phyloP scores from a whole-genome alignment of 2,329 filamentous ascomycete species.

The Colletotrichum chlorophyti region DNA sequence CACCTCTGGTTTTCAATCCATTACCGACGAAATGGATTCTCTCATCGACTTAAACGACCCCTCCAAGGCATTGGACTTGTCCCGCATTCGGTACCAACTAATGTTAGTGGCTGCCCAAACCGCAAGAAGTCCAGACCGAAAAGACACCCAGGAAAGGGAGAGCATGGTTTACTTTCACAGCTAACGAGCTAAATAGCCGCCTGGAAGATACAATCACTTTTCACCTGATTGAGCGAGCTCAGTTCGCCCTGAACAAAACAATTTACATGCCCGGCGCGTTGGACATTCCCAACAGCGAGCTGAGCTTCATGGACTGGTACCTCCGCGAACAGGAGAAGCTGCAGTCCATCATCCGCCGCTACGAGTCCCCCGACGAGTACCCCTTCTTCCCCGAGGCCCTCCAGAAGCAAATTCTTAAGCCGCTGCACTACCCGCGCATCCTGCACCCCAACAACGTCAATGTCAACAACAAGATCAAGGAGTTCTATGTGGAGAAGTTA shows the following conservation, averaged over 20 bases:
- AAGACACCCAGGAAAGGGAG: too few relatives aligned
- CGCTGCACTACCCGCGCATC: conserved; percentile 86
- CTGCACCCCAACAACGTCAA: conserved; percentile 89
- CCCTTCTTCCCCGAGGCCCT: conserved; percentile 91
- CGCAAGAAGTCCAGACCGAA: too few relatives aligned
- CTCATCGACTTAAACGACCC: conserved; percentile 88
- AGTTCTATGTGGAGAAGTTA: conserved; percentile 82
- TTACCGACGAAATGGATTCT: conserved; percentile 73
- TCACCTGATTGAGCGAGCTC: conserved; percentile 95
- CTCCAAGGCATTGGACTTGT: conserved; percentile 84
- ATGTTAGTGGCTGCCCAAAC: conserved; percentile 66
- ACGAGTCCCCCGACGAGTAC: conserved; percentile 95
- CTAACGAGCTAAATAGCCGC: conserved; percentile 64
- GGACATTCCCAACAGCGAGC: conserved; percentile 72
- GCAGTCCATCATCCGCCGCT: conserved; percentile 92
- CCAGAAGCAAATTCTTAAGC: conserved; percentile 82
- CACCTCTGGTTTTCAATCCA: conserved; percentile 14
- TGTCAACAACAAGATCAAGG: conserved; percentile 86
- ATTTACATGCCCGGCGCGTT: conserved; percentile 88
- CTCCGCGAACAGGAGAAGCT: conserved; percentile 87
- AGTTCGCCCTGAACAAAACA: conserved; percentile 89
- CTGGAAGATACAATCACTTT: conserved; percentile 98
- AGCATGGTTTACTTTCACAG: not conserved
- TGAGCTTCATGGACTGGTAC: conserved; percentile 95
- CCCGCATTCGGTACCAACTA: conserved; percentile 90